Evolutionary conservation across 2,329 filamentous ascomycete genomes (phyloP).

Genomic region (Neoarthrinium moseri): DNA sequence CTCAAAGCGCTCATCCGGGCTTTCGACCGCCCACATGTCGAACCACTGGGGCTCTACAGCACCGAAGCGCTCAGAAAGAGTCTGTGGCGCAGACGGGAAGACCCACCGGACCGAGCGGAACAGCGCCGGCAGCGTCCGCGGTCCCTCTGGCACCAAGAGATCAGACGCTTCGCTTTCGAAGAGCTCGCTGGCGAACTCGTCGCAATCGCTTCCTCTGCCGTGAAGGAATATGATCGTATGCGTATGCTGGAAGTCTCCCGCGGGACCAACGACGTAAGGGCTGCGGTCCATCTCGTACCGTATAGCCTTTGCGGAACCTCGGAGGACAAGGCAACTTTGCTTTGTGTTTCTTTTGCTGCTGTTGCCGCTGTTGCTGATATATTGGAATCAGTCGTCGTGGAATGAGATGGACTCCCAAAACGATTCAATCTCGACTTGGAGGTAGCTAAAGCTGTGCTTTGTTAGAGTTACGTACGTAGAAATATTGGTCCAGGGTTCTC

Average conservation of each 20-base stretch:
- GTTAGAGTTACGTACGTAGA: no score
- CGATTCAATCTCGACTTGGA: no score
- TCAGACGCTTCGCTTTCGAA: constrained; percentile 33
- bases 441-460: no score
- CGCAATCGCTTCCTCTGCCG: constrained; percentile 37
- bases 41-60: constrained; percentile 27
- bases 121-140: constrained; percentile 19
- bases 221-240: constrained; percentile 47
- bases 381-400: no score
- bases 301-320: no score
- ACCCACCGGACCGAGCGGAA: constrained; percentile 26
- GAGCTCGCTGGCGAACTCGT: constrained; percentile 37
- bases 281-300: no score
- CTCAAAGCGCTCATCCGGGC: constrained; percentile 34
- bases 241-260: constrained; percentile 26
- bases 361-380: no score
- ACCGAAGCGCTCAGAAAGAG: constrained; percentile 19
- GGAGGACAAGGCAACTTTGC: no score
- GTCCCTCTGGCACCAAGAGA: constrained; percentile 8
- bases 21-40: constrained; percentile 49
- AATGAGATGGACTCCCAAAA: no score
- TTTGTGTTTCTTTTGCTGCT: no score
- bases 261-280: background rate
- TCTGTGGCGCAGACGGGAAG: constrained; percentile 21
- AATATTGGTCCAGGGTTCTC: no score